These are phyloP conservation scores for Sordaria brevicollis DNA, from an alignment of 495 filamentous ascomycete species.

Conservation along the genomic window DNA sequence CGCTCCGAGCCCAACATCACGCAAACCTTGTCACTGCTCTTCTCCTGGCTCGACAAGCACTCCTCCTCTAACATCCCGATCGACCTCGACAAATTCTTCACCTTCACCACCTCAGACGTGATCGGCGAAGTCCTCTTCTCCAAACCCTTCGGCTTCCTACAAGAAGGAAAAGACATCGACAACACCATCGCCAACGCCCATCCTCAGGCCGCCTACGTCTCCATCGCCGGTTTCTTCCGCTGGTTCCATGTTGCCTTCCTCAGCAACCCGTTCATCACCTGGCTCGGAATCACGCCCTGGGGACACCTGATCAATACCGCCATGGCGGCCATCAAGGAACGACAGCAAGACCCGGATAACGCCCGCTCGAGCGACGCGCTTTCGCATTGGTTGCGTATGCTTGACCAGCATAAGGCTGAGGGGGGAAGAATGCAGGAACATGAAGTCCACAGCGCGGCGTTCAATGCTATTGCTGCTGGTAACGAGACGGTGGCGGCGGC, in stretches of 20 bases:
- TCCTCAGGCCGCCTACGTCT: constrained; percentile 15
- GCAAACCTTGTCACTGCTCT: constrained; percentile 20
- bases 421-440: constrained; percentile 22
- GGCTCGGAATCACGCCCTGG: constrained; percentile 30
- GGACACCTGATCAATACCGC: constrained; percentile 38
- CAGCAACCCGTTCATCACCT: constrained; percentile 32
- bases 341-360: constrained; percentile 25
- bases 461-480: constrained; percentile 33
- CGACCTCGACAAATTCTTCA: constrained; percentile 28
- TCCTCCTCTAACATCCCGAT: constrained; percentile 12
- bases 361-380: constrained; percentile 31
- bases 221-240: constrained; percentile 31
- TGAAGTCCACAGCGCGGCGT: constrained; percentile 30
- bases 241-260: constrained; percentile 25
- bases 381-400: constrained; percentile 32
- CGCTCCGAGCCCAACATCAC: constrained; percentile 32
- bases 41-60: constrained; percentile 23
- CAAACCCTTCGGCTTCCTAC: constrained; percentile 33
- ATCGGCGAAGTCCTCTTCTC: constrained; percentile 26
- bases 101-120: constrained; percentile 28
- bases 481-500: constrained; percentile 34
- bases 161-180: constrained; percentile 29
- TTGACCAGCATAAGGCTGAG: constrained; percentile 23
- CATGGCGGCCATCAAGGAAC: constrained; percentile 26
- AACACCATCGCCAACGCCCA: constrained; percentile 24